phyloP scores from a whole-genome alignment of 1,284 basidiomycete species.

The Erythrobasidium hasegawianum region DNA sequence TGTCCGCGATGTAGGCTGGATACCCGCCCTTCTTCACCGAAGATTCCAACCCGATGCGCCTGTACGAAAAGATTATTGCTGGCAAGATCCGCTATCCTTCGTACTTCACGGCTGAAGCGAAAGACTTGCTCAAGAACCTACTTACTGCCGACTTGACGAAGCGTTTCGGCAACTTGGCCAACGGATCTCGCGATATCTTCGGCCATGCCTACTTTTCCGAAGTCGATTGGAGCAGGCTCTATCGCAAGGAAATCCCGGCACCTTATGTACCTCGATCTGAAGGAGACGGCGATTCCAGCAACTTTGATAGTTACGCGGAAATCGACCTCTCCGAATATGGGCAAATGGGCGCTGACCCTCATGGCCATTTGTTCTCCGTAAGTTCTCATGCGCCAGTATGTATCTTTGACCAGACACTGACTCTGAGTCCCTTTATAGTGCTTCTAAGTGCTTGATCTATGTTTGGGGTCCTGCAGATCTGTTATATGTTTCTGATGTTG shows the following conservation, averaged over 20 bases:
- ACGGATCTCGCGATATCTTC: conserved; percentile 93
- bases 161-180: conserved; percentile 85
- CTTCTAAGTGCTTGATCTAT: conserved; percentile 10
- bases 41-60: conserved; percentile 62
- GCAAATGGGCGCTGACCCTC: conserved; percentile 42
- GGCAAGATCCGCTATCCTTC: conserved; percentile 86
- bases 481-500: not conserved
- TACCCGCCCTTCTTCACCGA: conserved; percentile 58
- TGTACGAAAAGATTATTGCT: conserved; percentile 90
- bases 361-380: conserved; percentile 44
- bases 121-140: conserved; percentile 82
- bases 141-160: conserved; percentile 86
- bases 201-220: conserved; percentile 91
- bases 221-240: conserved; percentile 87
- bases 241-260: conserved; percentile 81
- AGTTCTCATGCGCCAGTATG: too few relatives aligned
- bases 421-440: conserved; percentile 11
- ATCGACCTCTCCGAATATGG: conserved; percentile 40
- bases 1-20: conserved; percentile 48
- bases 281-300: conserved; percentile 50
- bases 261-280: conserved; percentile 73
- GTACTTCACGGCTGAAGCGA: conserved; percentile 75
- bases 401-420: too few relatives aligned
- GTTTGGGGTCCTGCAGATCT: not conserved
- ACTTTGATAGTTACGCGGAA: conserved; percentile 44